Evolutionary conservation across 192 early-diverging fungal genomes (phyloP), one percentile per base, ranked within the genome.

Genomic region (Thamnidium elegans): DNA sequence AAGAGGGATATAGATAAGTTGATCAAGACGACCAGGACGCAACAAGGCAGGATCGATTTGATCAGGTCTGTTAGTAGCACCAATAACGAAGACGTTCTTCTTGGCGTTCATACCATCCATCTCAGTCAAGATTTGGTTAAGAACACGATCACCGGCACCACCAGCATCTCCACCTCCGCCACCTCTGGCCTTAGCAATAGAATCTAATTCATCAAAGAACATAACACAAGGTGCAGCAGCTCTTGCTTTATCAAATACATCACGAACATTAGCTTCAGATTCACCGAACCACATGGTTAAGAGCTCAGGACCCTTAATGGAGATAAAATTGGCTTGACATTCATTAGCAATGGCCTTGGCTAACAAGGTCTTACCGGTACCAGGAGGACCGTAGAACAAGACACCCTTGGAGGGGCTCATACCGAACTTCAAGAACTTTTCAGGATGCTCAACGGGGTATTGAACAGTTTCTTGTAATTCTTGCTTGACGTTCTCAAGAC

Each of bases 21-120:
- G 95, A 80, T 99, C 97, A 60, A 99, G 83, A 84, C 97, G 97
- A 58, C 97, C 97, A 66, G 97, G 97, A 77, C 97, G 87, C 65
- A 99, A 80, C 63, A 99, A 81, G 23, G 97, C 97, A 5, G 90
- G 86, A 78, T 99, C 97, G 51, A 99, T 98, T 80, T 96, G 95
- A 78, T 99, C 97, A 14, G 97, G 97, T 66, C 97, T 81, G 86
- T 99, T 99, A 63, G 97, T 99, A 39, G 97, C 97, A 11, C 93
- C 97, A 91, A 99, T 98, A 50, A 99, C 95, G 43, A 99, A 90
- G 44, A 99, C 90, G 75, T 98, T 98, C 96, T 91, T 98, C 84
- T 97, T 97, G 64, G 94, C 94, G 72, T 96, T 96, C 97, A 99
- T 99, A 69, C 97, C 97, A 68, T 99, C 97, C 95, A 99, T 98